Evolutionary conservation across 495 filamentous ascomycete genomes (phyloP), one percentile per base, ranked within the genome.

Genomic region (Geopyxis carbonaria): DNA sequence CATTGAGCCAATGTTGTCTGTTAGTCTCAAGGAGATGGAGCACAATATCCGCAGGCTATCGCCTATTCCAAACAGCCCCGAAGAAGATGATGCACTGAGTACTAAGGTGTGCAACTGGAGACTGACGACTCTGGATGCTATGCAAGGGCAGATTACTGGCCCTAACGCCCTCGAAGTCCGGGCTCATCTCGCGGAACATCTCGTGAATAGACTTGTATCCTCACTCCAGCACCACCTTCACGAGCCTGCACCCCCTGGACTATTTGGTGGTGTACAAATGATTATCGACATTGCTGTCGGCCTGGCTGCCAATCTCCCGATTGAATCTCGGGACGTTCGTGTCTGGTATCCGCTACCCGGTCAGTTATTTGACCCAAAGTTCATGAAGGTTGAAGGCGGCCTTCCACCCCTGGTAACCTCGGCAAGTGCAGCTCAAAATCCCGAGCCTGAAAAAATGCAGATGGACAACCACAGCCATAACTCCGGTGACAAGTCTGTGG

Each of bases 41-140:
- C 75, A 76, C 46, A 93, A 89, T 57, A 82, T 97, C 42, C 73
- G 91, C 32, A 64, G 68, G 33, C 74, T 76, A 46, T 69, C 72
- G 34, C 76, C 82, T 34, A 69, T 72, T 5, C 56, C 69, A 31
- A 76, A 66, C 39, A 83, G 76, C 28, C 73, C 78, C 16, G 89
- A 93, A 55, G 91, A 97, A 46, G 80, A 77, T 46, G 86, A 95
- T 31, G 85, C 83, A 8, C 67, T 92, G 40, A 76, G 79, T 15
- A 70, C 75, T n/a, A 81, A 84, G 49, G 74, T 94, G 38, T 75
- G 89, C 22, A 83, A 78, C 53, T 97, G 89, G 89, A 76, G 91
- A 28, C 75, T 94, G 47, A 73, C 89, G 2, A 97, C 89, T 13
- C 62, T 97, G 25, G 89, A 95, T 53, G 89, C 86, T n/a, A 67